A percentile compares a stretch with the other conserved stretches of the same genome.
phyloP scores from a whole-genome alignment of 1,139 yeast genomes.

The Pichia sp. region DNA sequence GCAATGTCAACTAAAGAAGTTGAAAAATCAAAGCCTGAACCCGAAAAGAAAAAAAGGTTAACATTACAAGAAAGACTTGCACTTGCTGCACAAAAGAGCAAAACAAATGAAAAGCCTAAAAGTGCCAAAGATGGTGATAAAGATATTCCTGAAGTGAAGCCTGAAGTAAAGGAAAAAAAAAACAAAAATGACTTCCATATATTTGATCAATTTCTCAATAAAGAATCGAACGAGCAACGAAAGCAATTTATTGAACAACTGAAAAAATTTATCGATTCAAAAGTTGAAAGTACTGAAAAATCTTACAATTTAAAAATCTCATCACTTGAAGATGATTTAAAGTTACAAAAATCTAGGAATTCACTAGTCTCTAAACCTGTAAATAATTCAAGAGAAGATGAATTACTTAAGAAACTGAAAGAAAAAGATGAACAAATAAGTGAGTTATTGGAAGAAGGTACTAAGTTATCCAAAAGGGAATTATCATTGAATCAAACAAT shows the following conservation, averaged over 20 bases:
- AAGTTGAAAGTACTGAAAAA: conserved; percentile 8
- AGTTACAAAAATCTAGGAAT: background rate
- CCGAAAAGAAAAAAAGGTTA: conserved; percentile 37
- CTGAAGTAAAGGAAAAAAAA: background rate
- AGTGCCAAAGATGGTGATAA: background rate
- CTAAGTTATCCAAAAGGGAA: conserved; percentile 67
- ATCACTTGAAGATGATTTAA: conserved; percentile 4
- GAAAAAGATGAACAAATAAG: conserved; percentile 54
- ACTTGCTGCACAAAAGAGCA: conserved; percentile 45
- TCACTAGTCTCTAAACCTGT: background rate
- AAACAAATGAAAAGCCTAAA: conserved; percentile 1
- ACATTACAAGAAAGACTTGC: conserved; percentile 78
- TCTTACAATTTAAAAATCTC: background rate
- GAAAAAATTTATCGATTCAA: background rate
- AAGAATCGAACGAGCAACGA: background rate
- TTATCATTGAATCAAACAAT: conserved; percentile 61
- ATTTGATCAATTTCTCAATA: conserved; percentile 6
- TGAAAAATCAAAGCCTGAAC: background rate
- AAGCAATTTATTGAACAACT: conserved; percentile 11
- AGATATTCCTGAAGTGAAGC: background rate
- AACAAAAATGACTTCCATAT: background rate
- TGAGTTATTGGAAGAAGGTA: conserved; percentile 69
- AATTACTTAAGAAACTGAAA: conserved; percentile 29
- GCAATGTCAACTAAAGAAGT: background rate
- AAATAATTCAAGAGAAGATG: background rate